These are phyloP conservation scores for Hypoxylon crocopeplum DNA, from an alignment of 495 filamentous ascomycete species.

Conservation along the genomic window DNA sequence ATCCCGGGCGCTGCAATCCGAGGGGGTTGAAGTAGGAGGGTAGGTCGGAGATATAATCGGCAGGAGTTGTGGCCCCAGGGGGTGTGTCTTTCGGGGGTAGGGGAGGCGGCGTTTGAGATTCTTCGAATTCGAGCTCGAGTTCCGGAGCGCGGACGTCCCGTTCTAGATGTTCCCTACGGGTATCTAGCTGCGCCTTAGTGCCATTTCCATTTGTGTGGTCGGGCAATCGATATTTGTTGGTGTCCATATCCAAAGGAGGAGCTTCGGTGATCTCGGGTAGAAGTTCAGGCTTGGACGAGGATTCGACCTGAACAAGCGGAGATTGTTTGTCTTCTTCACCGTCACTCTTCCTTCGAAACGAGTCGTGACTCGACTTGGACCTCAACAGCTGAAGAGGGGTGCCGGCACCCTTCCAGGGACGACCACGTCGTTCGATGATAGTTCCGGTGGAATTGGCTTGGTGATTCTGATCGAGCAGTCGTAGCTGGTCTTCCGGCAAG, in stretches of 20 bases:
- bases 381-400: constrained; percentile 49
- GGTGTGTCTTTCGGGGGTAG: constrained; percentile 59
- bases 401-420: constrained; percentile 65
- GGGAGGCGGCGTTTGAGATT: constrained; percentile 48
- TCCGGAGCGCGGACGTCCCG: constrained; percentile 45
- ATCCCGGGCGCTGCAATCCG: constrained; percentile 67
- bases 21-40: constrained; percentile 60
- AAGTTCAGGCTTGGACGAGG: constrained; percentile 42
- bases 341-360: constrained; percentile 32
- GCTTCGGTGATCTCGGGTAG: constrained; percentile 52
- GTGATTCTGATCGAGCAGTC: constrained; percentile 69
- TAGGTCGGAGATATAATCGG: constrained; percentile 50
- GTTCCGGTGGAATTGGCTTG: constrained; percentile 60
- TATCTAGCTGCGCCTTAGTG: constrained; percentile 62
- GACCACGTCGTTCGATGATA: constrained; percentile 64
- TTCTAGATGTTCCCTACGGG: constrained; percentile 59
- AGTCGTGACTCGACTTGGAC: constrained; percentile 43
- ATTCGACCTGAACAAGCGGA: constrained; percentile 32
- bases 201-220: constrained; percentile 67
- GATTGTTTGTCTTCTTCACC: constrained; percentile 28
- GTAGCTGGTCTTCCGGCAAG: constrained; percentile 75
- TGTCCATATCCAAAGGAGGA: constrained; percentile 61
- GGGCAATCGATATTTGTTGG: constrained; percentile 68
- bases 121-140: constrained; percentile 45
- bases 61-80: constrained; percentile 39